Base-by-base conservation (phyloP, 2,329 filamentous ascomycete species). In the Peltaster fructicola region DNA sequence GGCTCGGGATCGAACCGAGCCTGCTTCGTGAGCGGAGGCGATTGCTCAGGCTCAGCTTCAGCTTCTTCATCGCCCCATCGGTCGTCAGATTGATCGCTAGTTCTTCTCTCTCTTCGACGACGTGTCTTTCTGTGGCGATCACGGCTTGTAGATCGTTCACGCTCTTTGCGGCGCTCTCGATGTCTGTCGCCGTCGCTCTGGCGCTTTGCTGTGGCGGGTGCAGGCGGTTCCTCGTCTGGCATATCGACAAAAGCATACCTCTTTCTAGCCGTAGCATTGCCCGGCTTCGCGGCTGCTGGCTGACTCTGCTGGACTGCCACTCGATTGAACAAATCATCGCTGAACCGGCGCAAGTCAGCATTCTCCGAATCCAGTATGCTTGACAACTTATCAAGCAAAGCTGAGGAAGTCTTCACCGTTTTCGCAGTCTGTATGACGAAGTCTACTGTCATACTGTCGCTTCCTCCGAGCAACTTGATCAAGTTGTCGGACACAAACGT, bases 31-130 rank as follows among this genome's bases (percentile, higher is more conserved):
- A 73, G 67, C 0, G 77, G 76, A 36, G 77, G 71, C 21, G 65
- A 71, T 2, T 57, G 56, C 24, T 62, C 60, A 14, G 57, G 59
- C 12, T 61, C 59, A 9, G 55, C 57, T 4, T 57, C 57, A 0
- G 49, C 46, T 14, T 79, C 76, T 42, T 84, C 76, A 39, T 88
- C 79, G 1, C 72, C 80, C 80, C 81, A 90, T 26, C 77, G 60
- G 41, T 82, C 75, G 23, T 82, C 75, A 35, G 75, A 73, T 34
- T 77, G 67, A 15, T 53, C 59, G n/a, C n/a, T n/a, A n/a, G n/a
- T n/a, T n/a, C n/a, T n/a, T n/a, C n/a, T n/a, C 17, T 47, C 58
- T 31, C 57, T 51, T 30, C 53, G 53, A 27, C 66, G 53, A 22
- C 63, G 45, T 32, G 64, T 65, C 43, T 59, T 65, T 9, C 56